These are phyloP conservation scores for Cytospora leucostoma DNA, from an alignment of 2,329 filamentous ascomycete species.

Conservation along the genomic window DNA sequence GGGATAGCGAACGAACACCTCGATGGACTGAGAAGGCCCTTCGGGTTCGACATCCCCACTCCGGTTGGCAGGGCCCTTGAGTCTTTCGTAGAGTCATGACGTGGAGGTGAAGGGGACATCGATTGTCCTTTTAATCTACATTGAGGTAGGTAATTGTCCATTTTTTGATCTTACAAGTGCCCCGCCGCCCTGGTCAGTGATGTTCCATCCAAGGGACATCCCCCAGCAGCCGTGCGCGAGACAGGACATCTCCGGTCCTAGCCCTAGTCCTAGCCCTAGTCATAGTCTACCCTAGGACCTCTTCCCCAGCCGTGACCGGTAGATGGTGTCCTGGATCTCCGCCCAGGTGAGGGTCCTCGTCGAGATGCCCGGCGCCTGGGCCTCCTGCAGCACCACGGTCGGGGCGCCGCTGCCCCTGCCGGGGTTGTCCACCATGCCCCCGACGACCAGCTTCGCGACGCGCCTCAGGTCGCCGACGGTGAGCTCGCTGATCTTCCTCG, in stretches of 20 bases:
- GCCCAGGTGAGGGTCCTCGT: constrained; percentile 76
- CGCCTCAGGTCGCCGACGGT: constrained; percentile 78
- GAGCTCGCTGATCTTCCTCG: constrained; percentile 77
- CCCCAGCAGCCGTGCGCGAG: not conserved
- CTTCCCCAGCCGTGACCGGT: constrained; percentile 78
- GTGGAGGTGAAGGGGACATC: too few species aligned
- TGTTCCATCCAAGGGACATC: not conserved
- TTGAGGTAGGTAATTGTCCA: not conserved
- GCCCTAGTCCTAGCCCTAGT: not conserved
- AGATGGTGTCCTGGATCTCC: constrained; percentile 85
- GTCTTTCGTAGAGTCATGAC: too few species aligned
- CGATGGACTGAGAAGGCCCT: too few species aligned
- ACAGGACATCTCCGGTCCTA: not conserved
- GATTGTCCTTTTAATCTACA: not conserved
- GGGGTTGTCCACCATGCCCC: constrained; percentile 72
- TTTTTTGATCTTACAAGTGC: constrained; percentile 5
- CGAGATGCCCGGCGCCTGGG: constrained; percentile 69
- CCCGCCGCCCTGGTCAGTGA: not conserved
- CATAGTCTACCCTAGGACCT: constrained; percentile 29
- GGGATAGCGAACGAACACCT: too few species aligned
- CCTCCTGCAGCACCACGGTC: constrained; percentile 93
- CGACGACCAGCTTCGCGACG: constrained; percentile 77
- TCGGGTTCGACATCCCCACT: too few species aligned
- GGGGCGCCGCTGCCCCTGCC: constrained; percentile 83
- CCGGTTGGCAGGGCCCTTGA: too few species aligned